Percentiles rank a stretch among this genome's conserved stretches.
These are phyloP conservation scores for Ramaria sp. DNA, from an alignment of 768 basidiomycete species.

Conservation along the genomic window DNA sequence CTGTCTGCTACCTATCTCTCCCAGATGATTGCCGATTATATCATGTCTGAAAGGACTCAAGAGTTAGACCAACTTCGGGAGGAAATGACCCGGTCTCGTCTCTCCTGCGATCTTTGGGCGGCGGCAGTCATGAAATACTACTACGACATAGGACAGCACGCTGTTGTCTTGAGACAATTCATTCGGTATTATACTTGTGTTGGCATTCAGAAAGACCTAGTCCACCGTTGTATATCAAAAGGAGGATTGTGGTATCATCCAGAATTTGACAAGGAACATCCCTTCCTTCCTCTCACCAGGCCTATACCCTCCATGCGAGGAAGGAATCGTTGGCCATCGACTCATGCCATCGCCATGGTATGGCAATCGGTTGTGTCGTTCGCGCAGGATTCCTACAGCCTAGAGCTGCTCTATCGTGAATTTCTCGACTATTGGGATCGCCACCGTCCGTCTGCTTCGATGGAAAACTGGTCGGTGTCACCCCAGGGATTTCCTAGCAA, in stretches of 20 bases:
- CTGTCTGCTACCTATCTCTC: background rate
- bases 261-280: background rate
- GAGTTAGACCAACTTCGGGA: background rate
- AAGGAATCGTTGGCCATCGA: slow-evolving; percentile 2
- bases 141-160: background rate
- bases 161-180: slow-evolving; percentile 5
- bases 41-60: background rate
- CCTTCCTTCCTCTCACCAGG: background rate
- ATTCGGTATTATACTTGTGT: background rate
- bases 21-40: background rate
- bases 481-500: background rate
- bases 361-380: slow-evolving; percentile 2
- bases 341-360: slow-evolving; percentile 3
- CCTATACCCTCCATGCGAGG: background rate
- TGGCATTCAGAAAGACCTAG: background rate
- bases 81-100: background rate
- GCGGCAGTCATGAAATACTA: slow-evolving; percentile 3
- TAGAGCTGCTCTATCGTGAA: background rate
- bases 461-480: background rate
- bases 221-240: background rate
- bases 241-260: background rate
- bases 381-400: background rate
- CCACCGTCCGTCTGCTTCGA: background rate
- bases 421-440: slow-evolving; percentile 1
- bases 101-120: slow-evolving; percentile 1